Conservation (phyloP, 2,329 filamentous ascomycete species). For the Fusarium sp. region DNA sequence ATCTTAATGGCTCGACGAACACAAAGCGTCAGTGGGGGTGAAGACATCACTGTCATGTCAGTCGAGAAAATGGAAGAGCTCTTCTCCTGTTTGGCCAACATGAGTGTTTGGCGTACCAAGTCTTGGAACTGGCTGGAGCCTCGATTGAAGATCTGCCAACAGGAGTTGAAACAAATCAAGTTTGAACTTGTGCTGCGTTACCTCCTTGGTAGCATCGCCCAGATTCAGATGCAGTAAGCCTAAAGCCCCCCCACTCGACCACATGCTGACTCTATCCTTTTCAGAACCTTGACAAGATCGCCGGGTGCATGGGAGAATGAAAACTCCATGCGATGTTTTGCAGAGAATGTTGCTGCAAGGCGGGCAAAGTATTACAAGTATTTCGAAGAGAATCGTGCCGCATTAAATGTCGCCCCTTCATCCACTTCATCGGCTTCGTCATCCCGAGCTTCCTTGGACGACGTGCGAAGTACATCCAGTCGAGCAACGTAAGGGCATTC, state of each 20-base stretch:
- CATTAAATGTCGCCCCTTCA: fast-evolving
- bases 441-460: fast-evolving
- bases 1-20: not conserved
- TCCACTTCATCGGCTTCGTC: not conserved
- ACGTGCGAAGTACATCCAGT: not conserved
- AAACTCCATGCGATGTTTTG: not conserved
- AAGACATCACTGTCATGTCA: fast-evolving
- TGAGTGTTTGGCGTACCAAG: not conserved
- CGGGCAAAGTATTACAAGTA: not conserved
- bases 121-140: slow-evolving; percentile 10
- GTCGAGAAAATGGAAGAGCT: not conserved
- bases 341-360: not conserved
- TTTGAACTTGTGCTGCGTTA: slow-evolving; percentile 15
- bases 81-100: not conserved
- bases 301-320: slow-evolving; percentile 9
- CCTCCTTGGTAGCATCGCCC: slow-evolving; percentile 15
- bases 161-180: slow-evolving; percentile 9
- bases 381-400: not conserved
- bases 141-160: slow-evolving; percentile 1
- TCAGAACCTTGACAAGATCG: not conserved
- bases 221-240: slow-evolving; percentile 9
- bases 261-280: too few species aligned
- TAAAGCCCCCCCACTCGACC: fast-evolving
- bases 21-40: not conserved
- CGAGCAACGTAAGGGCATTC: not conserved